Evolutionary conservation across 2,329 filamentous ascomycete genomes (phyloP).

Genomic region (Cladophialophora chaetospira): DNA sequence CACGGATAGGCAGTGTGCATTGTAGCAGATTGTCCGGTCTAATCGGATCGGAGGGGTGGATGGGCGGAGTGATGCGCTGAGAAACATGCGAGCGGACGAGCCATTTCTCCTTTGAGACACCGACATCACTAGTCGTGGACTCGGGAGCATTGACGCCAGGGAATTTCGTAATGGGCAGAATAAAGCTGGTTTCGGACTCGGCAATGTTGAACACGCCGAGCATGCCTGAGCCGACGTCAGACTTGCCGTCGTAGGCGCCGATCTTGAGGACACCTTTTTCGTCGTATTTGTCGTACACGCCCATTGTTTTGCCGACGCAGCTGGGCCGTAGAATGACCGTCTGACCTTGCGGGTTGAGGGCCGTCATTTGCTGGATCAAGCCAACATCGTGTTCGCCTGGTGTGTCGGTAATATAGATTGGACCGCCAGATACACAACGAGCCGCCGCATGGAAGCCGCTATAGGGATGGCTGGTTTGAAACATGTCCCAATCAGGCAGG

Average conservation of each 20-base stretch:
- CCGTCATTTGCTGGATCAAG: slow-evolving; percentile 80
- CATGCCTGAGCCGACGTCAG: slow-evolving; percentile 71
- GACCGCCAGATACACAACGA: slow-evolving; percentile 84
- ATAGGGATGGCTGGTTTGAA: slow-evolving; percentile 68
- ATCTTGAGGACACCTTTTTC: slow-evolving; percentile 75
- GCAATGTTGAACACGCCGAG: slow-evolving; percentile 84
- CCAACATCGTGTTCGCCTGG: slow-evolving; percentile 77
- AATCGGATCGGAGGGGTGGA: slow-evolving; percentile 44
- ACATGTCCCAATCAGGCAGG: slow-evolving; percentile 82
- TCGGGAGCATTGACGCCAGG: slow-evolving; percentile 54
- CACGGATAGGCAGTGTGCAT: slow-evolving; percentile 63
- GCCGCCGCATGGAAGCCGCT: slow-evolving; percentile 87
- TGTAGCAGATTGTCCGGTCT: slow-evolving; percentile 55
- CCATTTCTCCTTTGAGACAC: slow-evolving; percentile 56
- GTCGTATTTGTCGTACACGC: slow-evolving; percentile 74
- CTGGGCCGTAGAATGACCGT: slow-evolving; percentile 82
- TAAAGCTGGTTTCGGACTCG: slow-evolving; percentile 61
- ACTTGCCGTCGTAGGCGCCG: slow-evolving; percentile 72
- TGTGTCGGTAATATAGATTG: slow-evolving; percentile 90
- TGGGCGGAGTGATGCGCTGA: slow-evolving; percentile 61
- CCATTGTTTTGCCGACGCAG: slow-evolving; percentile 69
- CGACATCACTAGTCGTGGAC: slow-evolving; percentile 7
- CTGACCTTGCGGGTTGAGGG: slow-evolving; percentile 67
- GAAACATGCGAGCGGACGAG: slow-evolving; percentile 72
- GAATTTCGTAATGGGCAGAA: slow-evolving; percentile 72